Conservation (phyloP, 805 yeast species). For the Kuraishia piskuri region DNA sequence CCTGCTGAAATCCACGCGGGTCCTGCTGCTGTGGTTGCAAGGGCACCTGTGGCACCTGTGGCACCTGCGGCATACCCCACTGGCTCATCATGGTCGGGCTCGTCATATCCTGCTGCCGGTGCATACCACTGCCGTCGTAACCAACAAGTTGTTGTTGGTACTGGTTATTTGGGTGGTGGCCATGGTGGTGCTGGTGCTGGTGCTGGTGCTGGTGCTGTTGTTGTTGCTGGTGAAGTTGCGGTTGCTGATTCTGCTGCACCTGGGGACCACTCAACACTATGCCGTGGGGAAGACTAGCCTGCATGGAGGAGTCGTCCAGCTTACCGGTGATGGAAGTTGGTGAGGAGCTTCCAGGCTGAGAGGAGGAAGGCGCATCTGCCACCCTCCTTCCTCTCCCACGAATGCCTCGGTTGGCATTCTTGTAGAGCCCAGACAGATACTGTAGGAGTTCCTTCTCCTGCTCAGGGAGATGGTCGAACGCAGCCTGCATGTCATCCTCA, state of each 20-base stretch:
- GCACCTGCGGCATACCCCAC: neutral
- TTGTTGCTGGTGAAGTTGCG: constrained; percentile 1
- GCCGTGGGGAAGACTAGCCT: neutral
- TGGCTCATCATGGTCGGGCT: neutral
- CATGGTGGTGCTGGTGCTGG: neutral
- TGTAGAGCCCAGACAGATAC: constrained; percentile 76
- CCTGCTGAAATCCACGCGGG: neutral
- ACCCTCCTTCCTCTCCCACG: constrained; percentile 72
- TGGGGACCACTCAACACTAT: neutral
- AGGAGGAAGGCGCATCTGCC: neutral
- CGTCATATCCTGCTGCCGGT: neutral
- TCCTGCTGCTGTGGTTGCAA: neutral
- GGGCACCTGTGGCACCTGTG: neutral
- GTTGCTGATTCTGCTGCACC: constrained; percentile 2
- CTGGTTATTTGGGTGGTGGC: neutral
- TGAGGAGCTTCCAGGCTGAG: neutral
- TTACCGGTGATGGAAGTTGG: neutral
- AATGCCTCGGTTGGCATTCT: constrained; percentile 85
- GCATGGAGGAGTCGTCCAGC: neutral
- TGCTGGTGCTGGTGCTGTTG: constrained; percentile 3
- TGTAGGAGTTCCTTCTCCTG: constrained; percentile 62
- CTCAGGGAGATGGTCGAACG: constrained; percentile 37
- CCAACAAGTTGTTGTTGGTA: neutral
- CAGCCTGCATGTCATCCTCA: constrained; percentile 18
- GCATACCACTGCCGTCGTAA: neutral